These are phyloP conservation scores for Alternaria sp. DNA, from an alignment of 2,329 filamentous ascomycete genomes.

Conservation along the genomic window DNA sequence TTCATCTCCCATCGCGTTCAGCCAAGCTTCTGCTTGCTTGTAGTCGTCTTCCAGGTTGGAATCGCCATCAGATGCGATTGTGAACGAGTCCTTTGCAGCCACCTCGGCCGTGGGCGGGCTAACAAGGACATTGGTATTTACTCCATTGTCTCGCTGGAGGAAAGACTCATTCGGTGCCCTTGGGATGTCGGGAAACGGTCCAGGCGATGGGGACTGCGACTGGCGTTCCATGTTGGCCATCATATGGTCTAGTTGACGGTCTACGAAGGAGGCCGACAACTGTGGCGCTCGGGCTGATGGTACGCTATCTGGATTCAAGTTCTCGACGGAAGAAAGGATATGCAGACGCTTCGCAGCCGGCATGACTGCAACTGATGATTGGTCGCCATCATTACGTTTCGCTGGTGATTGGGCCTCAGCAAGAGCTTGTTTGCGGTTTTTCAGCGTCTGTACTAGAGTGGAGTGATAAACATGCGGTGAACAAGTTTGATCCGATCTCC, in stretches of 20 bases:
- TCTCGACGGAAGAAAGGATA: neutral
- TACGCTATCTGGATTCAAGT: neutral
- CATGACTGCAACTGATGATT: neutral
- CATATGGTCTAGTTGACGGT: neutral
- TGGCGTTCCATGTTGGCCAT: neutral
- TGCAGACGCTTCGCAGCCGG: neutral
- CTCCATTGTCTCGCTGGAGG: neutral
- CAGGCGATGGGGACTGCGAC: neutral
- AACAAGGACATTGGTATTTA: neutral
- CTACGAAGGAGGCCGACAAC: neutral
- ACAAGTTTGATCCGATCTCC: neutral
- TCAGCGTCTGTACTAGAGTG: neutral
- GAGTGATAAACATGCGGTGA: neutral
- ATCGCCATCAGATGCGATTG: slow-evolving; percentile 7
- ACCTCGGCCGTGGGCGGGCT: neutral
- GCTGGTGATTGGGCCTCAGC: neutral
- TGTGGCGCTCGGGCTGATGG: neutral
- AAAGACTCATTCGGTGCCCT: neutral
- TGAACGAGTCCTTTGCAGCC: slow-evolving; percentile 6
- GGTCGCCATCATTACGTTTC: slow-evolving; percentile 7
- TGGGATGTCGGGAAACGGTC: neutral
- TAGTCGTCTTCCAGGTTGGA: slow-evolving; percentile 12
- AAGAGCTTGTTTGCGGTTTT: slow-evolving; percentile 4
- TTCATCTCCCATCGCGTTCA: neutral
- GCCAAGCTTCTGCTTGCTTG: slow-evolving; percentile 11